Evolutionary conservation across 2,329 filamentous ascomycete genomes (phyloP), one percentile per base, ranked within the genome.

Genomic region (Colletotrichum sp.): DNA sequence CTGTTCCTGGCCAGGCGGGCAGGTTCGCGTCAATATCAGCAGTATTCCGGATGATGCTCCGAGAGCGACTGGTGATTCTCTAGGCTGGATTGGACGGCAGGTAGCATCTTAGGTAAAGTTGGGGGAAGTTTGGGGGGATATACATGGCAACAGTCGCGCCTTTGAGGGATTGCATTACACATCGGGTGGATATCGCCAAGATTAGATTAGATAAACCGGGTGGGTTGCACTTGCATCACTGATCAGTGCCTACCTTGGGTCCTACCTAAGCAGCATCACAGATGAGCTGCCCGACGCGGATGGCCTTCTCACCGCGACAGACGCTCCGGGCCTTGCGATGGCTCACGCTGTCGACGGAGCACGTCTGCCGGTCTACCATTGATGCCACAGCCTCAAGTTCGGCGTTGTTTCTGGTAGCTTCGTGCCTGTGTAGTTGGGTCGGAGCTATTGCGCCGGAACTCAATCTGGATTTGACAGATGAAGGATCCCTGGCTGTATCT

Each of bases 171-270:
- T 55, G 39, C 44, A 76, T 76, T 76, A 76, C 57, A 57, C 22
- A 73, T 64, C 32, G 25, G 49, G 65, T 74, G 74, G 70, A 44
- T 63, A 29, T 57, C 30, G 70, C 71, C 74, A 76, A 76, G 49
- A 69, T 55, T 25, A 74, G 64, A 69, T 76, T 76, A 76, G 70
- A 74, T 76, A 76, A 76, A 39, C 29, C 52, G n/a, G 19, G 66
- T 69, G 52, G 66, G 49, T 29, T 44, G 30, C 30, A 52, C 29
- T 12, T 34, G 59, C 19, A 32, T 30, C 59, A 22, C 12, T 32
- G 8, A 39, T 39, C 36, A 39, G 36, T 39, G 16, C 36, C 36
- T 39, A 15, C 16, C 55, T 59, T 25, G 13, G 39, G 19, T 49
- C n/a, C 39, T 49, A 6, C 6, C 12, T 34, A 3, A 49, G 39